These are phyloP conservation scores for Trametes meyenii DNA, from an alignment of 768 basidiomycete genomes.

Conservation along the genomic window DNA sequence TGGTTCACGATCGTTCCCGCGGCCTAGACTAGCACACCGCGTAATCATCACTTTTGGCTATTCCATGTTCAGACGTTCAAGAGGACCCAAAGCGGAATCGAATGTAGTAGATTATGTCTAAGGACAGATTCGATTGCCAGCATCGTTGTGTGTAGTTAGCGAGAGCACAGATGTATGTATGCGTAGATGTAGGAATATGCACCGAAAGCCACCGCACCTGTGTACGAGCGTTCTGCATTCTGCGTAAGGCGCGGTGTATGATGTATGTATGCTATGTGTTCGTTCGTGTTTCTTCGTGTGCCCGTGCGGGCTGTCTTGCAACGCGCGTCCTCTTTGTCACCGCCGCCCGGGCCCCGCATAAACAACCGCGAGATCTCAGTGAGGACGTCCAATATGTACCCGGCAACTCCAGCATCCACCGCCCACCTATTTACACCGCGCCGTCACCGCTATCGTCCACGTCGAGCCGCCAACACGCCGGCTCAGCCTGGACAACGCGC, in stretches of 20 bases:
- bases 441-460: not conserved
- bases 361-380: too few species aligned
- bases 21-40: not conserved
- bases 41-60: not conserved
- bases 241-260: not conserved
- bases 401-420: not conserved
- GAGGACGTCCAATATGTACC: slow-evolving; percentile 11
- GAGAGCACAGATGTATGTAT: not conserved
- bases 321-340: not conserved
- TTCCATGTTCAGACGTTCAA: not conserved
- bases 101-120: too few species aligned
- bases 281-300: not conserved
- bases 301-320: not conserved
- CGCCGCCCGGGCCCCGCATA: too few species aligned
- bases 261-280: not conserved
- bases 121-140: slow-evolving; percentile 1
- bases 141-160: not conserved
- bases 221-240: too few species aligned
- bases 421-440: not conserved
- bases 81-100: too few species aligned
- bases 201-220: not conserved
- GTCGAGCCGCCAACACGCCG: not conserved
- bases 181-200: not conserved
- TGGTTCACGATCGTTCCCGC: slow-evolving; percentile 37
- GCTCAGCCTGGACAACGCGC: not conserved